Evolutionary conservation across 2,329 filamentous ascomycete species (phyloP).

Genomic region (Chrysoporthe puriensis): DNA sequence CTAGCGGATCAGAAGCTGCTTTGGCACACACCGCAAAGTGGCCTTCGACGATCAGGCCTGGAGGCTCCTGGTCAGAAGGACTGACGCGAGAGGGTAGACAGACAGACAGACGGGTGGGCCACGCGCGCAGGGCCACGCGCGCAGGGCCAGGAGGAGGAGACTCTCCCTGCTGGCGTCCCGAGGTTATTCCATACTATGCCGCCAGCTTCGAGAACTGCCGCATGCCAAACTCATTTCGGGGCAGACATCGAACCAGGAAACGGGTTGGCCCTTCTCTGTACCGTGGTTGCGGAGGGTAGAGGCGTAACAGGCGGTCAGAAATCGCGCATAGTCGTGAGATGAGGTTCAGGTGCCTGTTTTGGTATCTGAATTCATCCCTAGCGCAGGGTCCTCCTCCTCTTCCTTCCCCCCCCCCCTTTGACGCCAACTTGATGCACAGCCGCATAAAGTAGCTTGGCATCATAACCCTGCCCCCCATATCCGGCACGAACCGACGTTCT

Average conservation of each 20-base stretch:
- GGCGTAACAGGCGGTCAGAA: slow-evolving; percentile 28
- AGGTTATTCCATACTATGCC: background rate
- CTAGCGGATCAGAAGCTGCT: background rate
- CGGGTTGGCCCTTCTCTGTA: background rate
- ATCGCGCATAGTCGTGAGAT: slow-evolving; percentile 25
- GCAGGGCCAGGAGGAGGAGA: background rate
- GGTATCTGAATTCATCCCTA: slow-evolving; percentile 22
- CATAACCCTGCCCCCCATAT: background rate
- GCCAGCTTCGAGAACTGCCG: slow-evolving; percentile 20
- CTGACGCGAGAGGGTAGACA: background rate
- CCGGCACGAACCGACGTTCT: background rate
- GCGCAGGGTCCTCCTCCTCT: background rate
- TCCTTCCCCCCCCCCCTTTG: too few relatives aligned
- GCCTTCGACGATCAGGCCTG: too few relatives aligned
- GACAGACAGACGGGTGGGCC: too few relatives aligned
- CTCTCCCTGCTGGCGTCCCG: background rate
- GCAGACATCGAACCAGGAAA: background rate
- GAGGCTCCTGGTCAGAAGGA: background rate
- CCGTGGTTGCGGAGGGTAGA: slow-evolving; percentile 12
- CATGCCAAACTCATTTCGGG: slow-evolving; percentile 15
- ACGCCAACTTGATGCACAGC: slow-evolving; percentile 6
- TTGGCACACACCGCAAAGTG: too few relatives aligned
- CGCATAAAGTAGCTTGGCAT: slow-evolving; percentile 1
- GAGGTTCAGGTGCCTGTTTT: slow-evolving; percentile 16
- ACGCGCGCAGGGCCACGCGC: background rate